phyloP scores from a whole-genome alignment of 345 rosid genomes.

The Eucalyptus erythrocorys region DNA sequence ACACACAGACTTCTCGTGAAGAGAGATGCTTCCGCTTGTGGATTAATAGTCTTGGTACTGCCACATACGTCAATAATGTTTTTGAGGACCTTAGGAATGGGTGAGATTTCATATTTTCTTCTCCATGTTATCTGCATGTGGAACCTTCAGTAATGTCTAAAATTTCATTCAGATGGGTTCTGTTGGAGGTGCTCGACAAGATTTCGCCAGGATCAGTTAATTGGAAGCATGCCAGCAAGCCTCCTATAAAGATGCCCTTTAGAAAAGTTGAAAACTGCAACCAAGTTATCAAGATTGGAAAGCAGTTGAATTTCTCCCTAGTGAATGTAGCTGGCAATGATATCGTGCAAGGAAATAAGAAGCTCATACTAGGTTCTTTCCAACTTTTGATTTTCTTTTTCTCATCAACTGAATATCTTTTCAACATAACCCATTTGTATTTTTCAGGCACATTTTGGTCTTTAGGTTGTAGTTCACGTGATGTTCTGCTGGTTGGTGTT shows the following conservation, averaged over 20 bases:
- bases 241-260: constrained; percentile 93
- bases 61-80: constrained; percentile 70
- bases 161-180: constrained; percentile 66
- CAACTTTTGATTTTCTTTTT: neutral
- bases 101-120: constrained; percentile 22
- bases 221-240: constrained; percentile 80
- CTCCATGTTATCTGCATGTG: neutral
- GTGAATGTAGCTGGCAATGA: constrained; percentile 98
- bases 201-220: constrained; percentile 53
- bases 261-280: constrained; percentile 88
- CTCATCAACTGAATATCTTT: neutral
- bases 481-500: neutral
- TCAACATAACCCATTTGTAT: neutral
- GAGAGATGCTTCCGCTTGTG: constrained; percentile 98
- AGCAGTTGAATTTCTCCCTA: constrained; percentile 66
- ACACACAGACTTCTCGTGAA: constrained; percentile 84
- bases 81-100: constrained; percentile 95
- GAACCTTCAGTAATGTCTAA: neutral
- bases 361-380: constrained; percentile 56
- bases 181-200: constrained; percentile 79
- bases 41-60: constrained; percentile 91
- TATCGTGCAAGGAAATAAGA: constrained; percentile 88
- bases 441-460: neutral
- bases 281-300: constrained; percentile 71
- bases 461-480: neutral